Evolutionary conservation across 495 filamentous ascomycete species (phyloP).

Genomic region (Talaromyces proteolyticus): DNA sequence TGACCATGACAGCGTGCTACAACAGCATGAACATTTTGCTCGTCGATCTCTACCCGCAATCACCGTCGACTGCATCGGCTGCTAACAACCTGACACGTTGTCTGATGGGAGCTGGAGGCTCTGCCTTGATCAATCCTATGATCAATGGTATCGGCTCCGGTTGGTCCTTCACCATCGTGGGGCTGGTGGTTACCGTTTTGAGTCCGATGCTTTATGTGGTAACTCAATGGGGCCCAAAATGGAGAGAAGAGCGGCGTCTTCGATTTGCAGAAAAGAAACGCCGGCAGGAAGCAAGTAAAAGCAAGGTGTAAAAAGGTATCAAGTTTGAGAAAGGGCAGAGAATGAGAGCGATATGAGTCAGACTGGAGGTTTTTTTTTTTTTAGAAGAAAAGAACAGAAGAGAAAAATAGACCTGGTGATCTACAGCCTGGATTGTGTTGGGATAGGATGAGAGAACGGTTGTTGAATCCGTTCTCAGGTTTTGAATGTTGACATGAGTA

Average conservation of each 20-base stretch:
- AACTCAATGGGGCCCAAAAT: not conserved
- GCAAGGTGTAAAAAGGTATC: not conserved
- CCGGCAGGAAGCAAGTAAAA: not conserved
- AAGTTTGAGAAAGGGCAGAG: not conserved
- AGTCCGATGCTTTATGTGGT: not conserved
- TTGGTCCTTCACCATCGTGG: slow-evolving; percentile 35
- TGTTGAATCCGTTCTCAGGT: not conserved
- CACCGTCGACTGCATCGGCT: slow-evolving; percentile 58
- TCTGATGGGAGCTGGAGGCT: slow-evolving; percentile 55
- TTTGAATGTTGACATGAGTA: not conserved
- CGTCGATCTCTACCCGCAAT: slow-evolving; percentile 56
- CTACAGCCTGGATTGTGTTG: not conserved
- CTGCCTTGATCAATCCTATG: slow-evolving; percentile 54
- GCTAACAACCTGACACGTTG: slow-evolving; percentile 67
- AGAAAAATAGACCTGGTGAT: not conserved
- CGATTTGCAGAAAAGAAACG: not conserved
- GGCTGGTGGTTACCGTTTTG: slow-evolving; percentile 8
- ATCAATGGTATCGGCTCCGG: slow-evolving; percentile 50
- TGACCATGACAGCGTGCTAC: slow-evolving; percentile 48
- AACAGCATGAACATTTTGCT: slow-evolving; percentile 28
- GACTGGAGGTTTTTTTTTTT: not conserved
- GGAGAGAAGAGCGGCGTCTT: not conserved
- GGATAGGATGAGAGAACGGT: too few species aligned
- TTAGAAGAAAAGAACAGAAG: not conserved
- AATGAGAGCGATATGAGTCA: not conserved